These are phyloP conservation scores for Euphorbia schlechtendalii DNA, from an alignment of 441 rosid species.

Conservation along the genomic window DNA sequence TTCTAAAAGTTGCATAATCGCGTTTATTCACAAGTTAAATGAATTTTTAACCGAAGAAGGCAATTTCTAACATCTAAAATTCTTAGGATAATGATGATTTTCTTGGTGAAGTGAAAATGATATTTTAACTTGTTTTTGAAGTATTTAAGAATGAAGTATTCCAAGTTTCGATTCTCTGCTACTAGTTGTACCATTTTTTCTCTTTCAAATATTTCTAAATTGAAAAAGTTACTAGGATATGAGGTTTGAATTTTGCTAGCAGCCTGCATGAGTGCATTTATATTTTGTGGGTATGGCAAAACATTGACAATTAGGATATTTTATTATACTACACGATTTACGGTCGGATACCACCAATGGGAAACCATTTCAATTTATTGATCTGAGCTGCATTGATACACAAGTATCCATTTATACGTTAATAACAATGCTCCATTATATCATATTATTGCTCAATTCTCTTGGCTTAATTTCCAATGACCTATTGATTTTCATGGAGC, in stretches of 20 bases:
- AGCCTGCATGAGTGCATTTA: background rate
- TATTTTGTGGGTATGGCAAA: background rate
- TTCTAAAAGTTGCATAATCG: background rate
- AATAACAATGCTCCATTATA: background rate
- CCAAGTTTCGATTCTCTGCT: background rate
- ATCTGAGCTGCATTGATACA: background rate
- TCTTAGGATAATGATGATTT: background rate
- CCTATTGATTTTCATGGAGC: background rate
- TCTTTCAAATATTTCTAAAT: background rate
- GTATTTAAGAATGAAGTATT: background rate
- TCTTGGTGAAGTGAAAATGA: background rate
- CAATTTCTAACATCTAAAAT: background rate
- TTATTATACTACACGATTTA: no score
- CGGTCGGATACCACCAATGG: background rate
- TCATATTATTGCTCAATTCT: background rate
- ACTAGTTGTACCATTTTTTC: background rate
- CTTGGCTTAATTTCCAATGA: constrained; percentile 2
- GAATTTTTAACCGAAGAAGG: background rate
- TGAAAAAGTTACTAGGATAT: background rate
- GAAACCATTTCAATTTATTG: constrained; percentile 3
- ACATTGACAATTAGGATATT: background rate
- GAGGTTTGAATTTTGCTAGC: background rate
- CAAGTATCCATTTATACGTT: no score
- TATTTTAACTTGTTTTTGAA: background rate
- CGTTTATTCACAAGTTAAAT: background rate